Conservation (phyloP, 192 early-diverging fungal species). For the Pilaira anomala region DNA sequence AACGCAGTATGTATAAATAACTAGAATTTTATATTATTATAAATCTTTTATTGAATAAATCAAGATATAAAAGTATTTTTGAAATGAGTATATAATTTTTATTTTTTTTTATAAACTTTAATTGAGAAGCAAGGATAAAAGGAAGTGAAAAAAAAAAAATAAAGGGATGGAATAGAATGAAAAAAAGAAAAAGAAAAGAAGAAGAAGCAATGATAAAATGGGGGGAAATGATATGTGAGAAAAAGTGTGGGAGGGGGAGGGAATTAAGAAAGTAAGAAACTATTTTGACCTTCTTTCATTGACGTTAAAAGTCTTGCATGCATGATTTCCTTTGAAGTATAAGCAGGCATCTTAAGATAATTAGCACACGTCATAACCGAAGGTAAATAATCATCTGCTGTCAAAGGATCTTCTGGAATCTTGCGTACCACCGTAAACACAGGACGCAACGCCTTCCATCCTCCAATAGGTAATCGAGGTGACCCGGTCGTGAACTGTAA, state of each 20-base stretch:
- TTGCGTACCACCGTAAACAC: conserved; percentile 88
- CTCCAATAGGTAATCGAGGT: conserved; percentile 83
- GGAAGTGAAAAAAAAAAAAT: neutral
- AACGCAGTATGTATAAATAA: no score
- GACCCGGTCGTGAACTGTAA: conserved; percentile 88
- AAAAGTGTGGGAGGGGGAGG: neutral
- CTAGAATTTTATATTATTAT: no score
- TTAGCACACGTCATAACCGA: conserved; percentile 97
- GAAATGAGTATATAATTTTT: no score
- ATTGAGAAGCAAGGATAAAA: neutral
- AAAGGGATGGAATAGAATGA: no score
- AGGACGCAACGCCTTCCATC: conserved; percentile 78
- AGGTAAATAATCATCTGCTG: conserved; percentile 78
- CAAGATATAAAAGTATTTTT: no score
- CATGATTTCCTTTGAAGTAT: conserved; percentile 63
- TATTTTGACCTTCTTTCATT: conserved; percentile 81
- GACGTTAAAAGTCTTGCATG: conserved; percentile 64
- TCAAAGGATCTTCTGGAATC: conserved; percentile 56
- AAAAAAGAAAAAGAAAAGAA: no score
- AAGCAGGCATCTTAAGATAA: conserved; percentile 90
- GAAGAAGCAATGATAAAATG: neutral
- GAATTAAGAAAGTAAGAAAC: conserved; percentile 63
- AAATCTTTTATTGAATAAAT: no score
- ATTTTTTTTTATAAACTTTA: no score
- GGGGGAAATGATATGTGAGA: neutral